A percentile compares a stretch with the other conserved stretches of the same genome.
These are phyloP conservation scores for Lactifluus hygrophoroides DNA, from an alignment of 768 basidiomycete genomes.

Conservation along the genomic window DNA sequence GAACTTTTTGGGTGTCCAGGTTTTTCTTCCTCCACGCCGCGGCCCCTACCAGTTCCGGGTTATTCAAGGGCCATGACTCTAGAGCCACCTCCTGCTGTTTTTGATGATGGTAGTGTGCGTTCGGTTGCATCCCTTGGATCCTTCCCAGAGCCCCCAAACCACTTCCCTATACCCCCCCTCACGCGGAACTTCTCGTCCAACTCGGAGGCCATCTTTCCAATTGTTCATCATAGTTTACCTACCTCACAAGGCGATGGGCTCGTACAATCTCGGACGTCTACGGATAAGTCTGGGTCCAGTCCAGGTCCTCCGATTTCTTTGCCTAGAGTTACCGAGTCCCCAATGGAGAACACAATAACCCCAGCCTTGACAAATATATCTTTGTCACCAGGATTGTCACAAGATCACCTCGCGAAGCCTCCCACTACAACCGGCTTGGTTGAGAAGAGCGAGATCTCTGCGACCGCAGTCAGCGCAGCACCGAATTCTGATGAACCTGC, in stretches of 20 bases:
- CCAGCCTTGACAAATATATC: not conserved
- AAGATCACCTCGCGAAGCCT: not conserved
- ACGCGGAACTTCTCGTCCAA: slow-evolving; percentile 13
- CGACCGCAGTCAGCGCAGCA: not conserved
- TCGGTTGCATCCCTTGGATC: slow-evolving; percentile 58
- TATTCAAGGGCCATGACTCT: not conserved
- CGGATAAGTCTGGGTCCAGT: slow-evolving; percentile 12
- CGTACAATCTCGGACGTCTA: slow-evolving; percentile 6
- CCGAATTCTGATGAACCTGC: not conserved
- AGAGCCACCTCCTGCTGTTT: slow-evolving; percentile 8
- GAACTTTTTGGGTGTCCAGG: not conserved
- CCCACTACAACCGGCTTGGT: not conserved
- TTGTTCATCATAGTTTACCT: not conserved
- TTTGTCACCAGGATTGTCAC: not conserved
- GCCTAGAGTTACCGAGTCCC: slow-evolving; percentile 11
- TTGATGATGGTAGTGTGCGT: slow-evolving; percentile 25
- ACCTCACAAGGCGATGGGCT: not conserved
- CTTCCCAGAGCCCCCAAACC: slow-evolving; percentile 65
- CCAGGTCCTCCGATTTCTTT: not conserved
- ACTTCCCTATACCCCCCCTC: slow-evolving; percentile 54
- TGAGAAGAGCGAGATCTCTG: not conserved
- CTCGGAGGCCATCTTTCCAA: slow-evolving; percentile 7
- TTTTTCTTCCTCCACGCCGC: not conserved
- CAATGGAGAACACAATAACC: not conserved
- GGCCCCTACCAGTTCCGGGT: not conserved